Percentiles rank a stretch among this genome's conserved stretches.
Conservation (phyloP, 2,329 filamentous ascomycete species). For the Ceratocystis variospora region DNA sequence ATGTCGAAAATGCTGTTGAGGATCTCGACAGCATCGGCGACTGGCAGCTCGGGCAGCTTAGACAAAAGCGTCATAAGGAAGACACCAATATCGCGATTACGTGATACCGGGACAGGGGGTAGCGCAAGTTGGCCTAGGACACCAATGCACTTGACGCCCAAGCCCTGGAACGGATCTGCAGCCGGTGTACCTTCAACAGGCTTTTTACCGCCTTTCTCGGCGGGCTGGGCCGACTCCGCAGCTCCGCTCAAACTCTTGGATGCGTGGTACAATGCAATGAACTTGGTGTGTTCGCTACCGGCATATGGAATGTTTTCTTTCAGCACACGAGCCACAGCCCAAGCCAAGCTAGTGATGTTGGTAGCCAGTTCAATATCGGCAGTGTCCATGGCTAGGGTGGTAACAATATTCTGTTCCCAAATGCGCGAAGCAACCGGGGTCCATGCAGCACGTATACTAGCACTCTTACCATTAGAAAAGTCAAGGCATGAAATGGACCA, state of each 20-base stretch:
- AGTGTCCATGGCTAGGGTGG: constrained; percentile 46
- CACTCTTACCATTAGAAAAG: constrained; percentile 41
- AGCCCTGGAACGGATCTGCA: constrained; percentile 45
- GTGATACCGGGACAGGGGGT: constrained; percentile 36
- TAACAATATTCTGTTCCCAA: constrained; percentile 43
- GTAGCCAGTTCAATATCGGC: constrained; percentile 49
- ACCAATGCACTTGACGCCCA: constrained; percentile 53
- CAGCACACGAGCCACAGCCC: constrained; percentile 47
- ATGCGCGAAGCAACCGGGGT: constrained; percentile 38
- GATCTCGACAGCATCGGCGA: constrained; percentile 48
- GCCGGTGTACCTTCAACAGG: constrained; percentile 20
- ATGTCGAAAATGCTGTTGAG: constrained; percentile 55
- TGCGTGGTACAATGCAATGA: constrained; percentile 52
- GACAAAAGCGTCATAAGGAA: constrained; percentile 46
- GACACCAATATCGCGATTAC: constrained; percentile 49
- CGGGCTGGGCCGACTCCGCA: constrained; percentile 26
- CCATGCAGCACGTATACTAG: constrained; percentile 41
- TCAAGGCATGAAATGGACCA: constrained; percentile 52
- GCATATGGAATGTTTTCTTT: constrained; percentile 20
- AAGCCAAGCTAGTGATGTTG: constrained; percentile 49
- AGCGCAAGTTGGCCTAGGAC: constrained; percentile 50
- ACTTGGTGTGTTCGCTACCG: constrained; percentile 44
- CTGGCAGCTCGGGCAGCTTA: constrained; percentile 37
- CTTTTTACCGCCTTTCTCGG: constrained; percentile 21
- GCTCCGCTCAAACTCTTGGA: background rate